Conservation (phyloP, 768 basidiomycete genomes). For the Tulasnella sp. region DNA sequence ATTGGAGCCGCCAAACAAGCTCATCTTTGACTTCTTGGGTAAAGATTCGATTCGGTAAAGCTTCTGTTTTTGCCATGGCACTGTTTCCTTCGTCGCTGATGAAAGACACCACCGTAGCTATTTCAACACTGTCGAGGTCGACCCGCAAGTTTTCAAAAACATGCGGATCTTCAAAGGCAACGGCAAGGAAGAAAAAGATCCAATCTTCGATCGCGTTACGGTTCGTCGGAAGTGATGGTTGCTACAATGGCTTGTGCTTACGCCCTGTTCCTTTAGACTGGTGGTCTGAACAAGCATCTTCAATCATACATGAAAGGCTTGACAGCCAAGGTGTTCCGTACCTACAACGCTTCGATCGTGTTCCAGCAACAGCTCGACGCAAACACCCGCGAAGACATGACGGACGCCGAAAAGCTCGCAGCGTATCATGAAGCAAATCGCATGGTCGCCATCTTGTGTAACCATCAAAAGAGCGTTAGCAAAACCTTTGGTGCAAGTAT, state of each 20-base stretch:
- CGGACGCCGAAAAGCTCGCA: conserved; percentile 92
- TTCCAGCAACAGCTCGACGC: conserved; percentile 88
- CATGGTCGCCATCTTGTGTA: conserved; percentile 94
- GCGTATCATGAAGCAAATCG: conserved; percentile 98
- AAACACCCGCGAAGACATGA: conserved; percentile 54
- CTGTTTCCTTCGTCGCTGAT: background rate
- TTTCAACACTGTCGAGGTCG: conserved; percentile 86
- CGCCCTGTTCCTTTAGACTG: conserved; percentile 43
- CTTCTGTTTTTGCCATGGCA: background rate
- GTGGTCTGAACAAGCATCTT: conserved; percentile 87
- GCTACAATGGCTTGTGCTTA: background rate
- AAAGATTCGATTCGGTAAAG: conserved; percentile 87
- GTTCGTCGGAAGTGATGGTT: conserved; percentile 50
- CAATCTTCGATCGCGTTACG: conserved; percentile 90
- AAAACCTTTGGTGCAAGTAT: conserved; percentile 92
- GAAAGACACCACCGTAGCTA: conserved; percentile 44
- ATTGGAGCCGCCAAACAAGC: conserved; percentile 76
- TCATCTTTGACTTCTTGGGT: conserved; percentile 96
- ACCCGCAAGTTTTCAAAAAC: conserved; percentile 95
- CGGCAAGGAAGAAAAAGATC: conserved; percentile 81
- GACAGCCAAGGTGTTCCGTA: conserved; percentile 99
- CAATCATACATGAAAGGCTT: conserved; percentile 93
- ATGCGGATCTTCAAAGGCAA: conserved; percentile 90
- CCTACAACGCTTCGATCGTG: conserved; percentile 95
- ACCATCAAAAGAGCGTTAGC: conserved; percentile 93